phyloP scores from a whole-genome alignment of 805 yeast species.

The Pichia nanzhaoensis region DNA sequence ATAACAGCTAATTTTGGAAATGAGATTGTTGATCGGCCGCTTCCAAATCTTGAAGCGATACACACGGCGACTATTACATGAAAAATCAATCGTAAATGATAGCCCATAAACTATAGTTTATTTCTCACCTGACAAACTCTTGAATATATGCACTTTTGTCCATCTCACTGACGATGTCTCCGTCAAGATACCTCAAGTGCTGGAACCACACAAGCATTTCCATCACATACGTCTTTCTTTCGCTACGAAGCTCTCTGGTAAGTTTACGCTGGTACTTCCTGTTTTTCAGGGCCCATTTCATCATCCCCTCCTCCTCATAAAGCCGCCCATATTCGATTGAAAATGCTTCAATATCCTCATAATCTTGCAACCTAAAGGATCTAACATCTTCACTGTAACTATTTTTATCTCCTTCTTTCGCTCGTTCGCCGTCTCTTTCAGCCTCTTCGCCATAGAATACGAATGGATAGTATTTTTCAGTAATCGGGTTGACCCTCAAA shows the following conservation, averaged over 20 bases:
- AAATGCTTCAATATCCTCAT: constrained; percentile 48
- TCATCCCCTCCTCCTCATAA: constrained; percentile 25
- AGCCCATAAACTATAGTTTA: too few species aligned
- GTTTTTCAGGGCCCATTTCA: constrained; percentile 38
- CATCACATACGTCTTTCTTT: constrained; percentile 16
- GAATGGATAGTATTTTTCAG: constrained; percentile 42
- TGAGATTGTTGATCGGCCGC: too few species aligned
- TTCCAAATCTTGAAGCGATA: too few species aligned
- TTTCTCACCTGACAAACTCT: background rate
- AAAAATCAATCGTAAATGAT: too few species aligned
- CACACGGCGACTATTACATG: too few species aligned
- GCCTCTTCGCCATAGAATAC: constrained; percentile 41
- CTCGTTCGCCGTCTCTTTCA: constrained; percentile 8
- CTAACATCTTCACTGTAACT: constrained; percentile 8
- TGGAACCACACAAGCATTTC: constrained; percentile 24
- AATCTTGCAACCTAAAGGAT: constrained; percentile 38
- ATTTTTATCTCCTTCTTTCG: background rate
- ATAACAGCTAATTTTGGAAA: too few species aligned
- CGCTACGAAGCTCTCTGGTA: background rate
- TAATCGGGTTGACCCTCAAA: constrained; percentile 43
- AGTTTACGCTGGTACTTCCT: constrained; percentile 11
- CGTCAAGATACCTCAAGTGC: constrained; percentile 25
- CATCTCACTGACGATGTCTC: constrained; percentile 15
- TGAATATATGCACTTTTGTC: background rate
- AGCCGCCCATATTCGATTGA: constrained; percentile 40